Conservation (phyloP, 225 moss, liverwort and hornwort genomes). For the Anthoceros angustus region DNA sequence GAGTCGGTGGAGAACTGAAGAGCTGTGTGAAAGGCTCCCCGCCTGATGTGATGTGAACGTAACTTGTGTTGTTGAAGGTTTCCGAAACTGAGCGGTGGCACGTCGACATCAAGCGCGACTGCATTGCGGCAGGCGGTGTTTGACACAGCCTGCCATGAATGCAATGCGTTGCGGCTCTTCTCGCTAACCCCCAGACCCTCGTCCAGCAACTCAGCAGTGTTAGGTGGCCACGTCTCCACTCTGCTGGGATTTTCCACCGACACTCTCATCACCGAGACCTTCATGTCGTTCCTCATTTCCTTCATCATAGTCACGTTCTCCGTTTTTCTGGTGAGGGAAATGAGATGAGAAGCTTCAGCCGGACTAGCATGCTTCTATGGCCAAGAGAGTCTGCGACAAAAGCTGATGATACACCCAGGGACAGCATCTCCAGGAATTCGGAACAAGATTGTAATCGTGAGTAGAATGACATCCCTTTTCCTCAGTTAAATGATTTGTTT, state of each 20-base stretch:
- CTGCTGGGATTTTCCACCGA: constrained; percentile 28
- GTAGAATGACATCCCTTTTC: too few relatives aligned
- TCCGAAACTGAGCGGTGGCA: neutral
- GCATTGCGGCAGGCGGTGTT: constrained; percentile 16
- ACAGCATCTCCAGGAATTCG: too few relatives aligned
- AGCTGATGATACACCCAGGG: too few relatives aligned
- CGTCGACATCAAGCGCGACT: constrained; percentile 10
- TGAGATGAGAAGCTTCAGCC: constrained; percentile 16
- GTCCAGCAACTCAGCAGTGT: constrained; percentile 8
- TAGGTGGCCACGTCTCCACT: constrained; percentile 11
- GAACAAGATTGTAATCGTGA: too few relatives aligned
- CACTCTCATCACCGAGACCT: constrained; percentile 21
- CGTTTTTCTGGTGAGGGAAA: constrained; percentile 42
- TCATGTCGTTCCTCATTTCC: constrained; percentile 49
- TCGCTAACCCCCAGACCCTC: constrained; percentile 8
- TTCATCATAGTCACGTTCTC: constrained; percentile 49
- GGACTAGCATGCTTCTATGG: too few relatives aligned
- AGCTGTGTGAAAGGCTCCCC: neutral
- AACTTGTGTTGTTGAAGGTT: neutral
- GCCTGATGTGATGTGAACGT: neutral
- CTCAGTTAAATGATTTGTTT: too few relatives aligned
- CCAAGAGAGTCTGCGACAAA: too few relatives aligned
- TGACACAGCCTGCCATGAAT: constrained; percentile 27
- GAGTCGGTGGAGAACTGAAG: neutral
- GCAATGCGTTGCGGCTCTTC: constrained; percentile 27